Percentiles rank a stretch among this genome's conserved stretches.
phyloP scores from a whole-genome alignment of 306 rosid genomes.

The Cucurbita maxima region DNA sequence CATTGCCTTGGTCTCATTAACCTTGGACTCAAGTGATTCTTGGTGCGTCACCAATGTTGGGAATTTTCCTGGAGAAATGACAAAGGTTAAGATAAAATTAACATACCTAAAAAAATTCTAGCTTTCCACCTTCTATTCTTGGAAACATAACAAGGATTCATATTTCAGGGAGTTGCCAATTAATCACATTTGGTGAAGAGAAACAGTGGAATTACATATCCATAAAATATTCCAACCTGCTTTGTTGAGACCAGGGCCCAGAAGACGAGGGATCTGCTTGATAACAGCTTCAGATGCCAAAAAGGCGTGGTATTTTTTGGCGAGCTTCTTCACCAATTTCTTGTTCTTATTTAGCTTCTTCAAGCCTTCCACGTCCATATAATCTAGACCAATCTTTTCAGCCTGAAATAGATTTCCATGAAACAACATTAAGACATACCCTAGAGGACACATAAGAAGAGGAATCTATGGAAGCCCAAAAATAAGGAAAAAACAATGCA shows the following conservation, averaged over 20 bases:
- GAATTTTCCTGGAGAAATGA: slow-evolving; percentile 43
- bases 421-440: neutral
- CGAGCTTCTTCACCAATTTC: slow-evolving; percentile 64
- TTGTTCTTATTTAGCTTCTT: slow-evolving; percentile 80
- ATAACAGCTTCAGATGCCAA: slow-evolving; percentile 84
- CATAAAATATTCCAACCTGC: slow-evolving; percentile 40
- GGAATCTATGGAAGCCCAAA: too few species aligned
- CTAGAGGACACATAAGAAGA: neutral
- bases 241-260: slow-evolving; percentile 90
- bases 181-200: neutral
- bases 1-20: slow-evolving; percentile 70
- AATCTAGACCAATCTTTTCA: slow-evolving; percentile 58
- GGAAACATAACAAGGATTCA: neutral
- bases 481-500: too few species aligned
- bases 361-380: slow-evolving; percentile 68
- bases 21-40: slow-evolving; percentile 73
- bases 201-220: neutral
- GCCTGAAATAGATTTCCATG: slow-evolving; percentile 27
- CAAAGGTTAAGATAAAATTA: too few species aligned
- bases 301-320: slow-evolving; percentile 73
- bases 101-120: too few species aligned
- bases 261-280: slow-evolving; percentile 80
- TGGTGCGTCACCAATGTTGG: slow-evolving; percentile 73
- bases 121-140: too few species aligned
- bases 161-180: too few species aligned